Conservation (phyloP, 805 yeast genomes). For the Candida xyloterini region DNA sequence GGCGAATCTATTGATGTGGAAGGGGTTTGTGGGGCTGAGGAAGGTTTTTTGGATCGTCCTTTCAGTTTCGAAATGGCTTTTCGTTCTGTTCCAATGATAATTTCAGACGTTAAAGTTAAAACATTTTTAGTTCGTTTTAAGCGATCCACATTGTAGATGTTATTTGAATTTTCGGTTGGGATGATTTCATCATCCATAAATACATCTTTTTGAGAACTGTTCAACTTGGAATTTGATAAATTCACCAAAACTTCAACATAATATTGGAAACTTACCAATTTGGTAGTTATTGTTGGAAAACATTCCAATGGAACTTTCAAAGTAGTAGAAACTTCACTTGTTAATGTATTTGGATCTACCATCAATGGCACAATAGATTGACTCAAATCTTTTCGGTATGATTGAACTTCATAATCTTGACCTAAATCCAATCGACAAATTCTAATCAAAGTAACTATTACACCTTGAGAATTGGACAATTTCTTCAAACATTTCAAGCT, state of each 20-base stretch:
- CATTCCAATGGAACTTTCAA: constrained; percentile 78
- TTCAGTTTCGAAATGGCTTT: constrained; percentile 32
- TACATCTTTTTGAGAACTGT: constrained; percentile 14
- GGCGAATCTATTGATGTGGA: constrained; percentile 6
- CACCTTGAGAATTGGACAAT: constrained; percentile 65
- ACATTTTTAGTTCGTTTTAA: constrained; percentile 74
- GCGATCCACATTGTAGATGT: constrained; percentile 74
- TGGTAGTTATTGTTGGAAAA: constrained; percentile 76
- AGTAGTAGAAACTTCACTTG: constrained; percentile 56
- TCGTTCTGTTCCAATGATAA: constrained; percentile 77
- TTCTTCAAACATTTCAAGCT: constrained; percentile 66
- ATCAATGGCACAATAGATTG: constrained; percentile 76
- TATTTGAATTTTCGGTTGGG: constrained; percentile 15
- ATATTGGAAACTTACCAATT: constrained; percentile 76
- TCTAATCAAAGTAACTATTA: constrained; percentile 75
- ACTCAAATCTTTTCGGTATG: constrained; percentile 79
- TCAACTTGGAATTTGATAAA: constrained; percentile 51
- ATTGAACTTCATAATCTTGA: constrained; percentile 57
- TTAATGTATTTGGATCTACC: constrained; percentile 63
- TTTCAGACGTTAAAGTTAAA: constrained; percentile 75
- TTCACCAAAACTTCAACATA: constrained; percentile 82
- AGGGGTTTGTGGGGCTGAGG: constrained; percentile 5
- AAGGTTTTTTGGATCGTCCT: constrained; percentile 6
- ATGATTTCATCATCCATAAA: constrained; percentile 26
- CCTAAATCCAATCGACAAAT: constrained; percentile 68